Conservation (phyloP, 2,329 filamentous ascomycete genomes). For the Fusarium phyllophilum region DNA sequence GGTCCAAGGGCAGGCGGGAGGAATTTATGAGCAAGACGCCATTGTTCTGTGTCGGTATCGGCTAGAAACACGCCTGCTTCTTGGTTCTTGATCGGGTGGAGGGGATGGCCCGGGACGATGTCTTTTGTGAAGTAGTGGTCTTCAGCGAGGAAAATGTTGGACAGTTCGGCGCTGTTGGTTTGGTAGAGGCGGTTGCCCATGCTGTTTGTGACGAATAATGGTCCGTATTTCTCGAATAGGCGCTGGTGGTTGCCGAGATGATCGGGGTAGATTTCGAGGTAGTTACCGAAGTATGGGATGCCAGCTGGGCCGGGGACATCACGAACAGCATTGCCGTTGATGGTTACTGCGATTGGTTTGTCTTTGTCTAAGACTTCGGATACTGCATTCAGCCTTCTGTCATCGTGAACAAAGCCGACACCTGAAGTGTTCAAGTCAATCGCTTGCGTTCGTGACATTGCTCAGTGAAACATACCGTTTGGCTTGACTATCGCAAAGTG, state of each 20-base stretch:
- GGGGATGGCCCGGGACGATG: slow-evolving; percentile 61
- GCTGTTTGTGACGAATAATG: slow-evolving; percentile 61
- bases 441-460: accelerated
- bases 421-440: slow-evolving; percentile 40
- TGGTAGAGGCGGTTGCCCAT: slow-evolving; percentile 61
- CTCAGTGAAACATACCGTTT: slow-evolving; percentile 42
- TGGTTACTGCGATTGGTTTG: slow-evolving; percentile 52
- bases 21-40: slow-evolving; percentile 68
- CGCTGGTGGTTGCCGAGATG: slow-evolving; percentile 66
- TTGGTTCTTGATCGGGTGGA: slow-evolving; percentile 54
- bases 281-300: slow-evolving; percentile 61
- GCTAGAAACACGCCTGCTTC: slow-evolving; percentile 57
- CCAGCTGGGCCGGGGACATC: slow-evolving; percentile 61
- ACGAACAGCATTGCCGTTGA: slow-evolving; percentile 61
- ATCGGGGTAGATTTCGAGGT: slow-evolving; percentile 65
- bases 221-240: slow-evolving; percentile 63
- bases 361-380: slow-evolving; percentile 49
- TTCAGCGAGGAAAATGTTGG: slow-evolving; percentile 59
- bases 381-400: slow-evolving; percentile 41
- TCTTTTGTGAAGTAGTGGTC: slow-evolving; percentile 64
- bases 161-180: slow-evolving; percentile 60
- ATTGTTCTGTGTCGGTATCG: slow-evolving; percentile 62
- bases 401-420: slow-evolving; percentile 49
- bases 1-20: slow-evolving; percentile 67
- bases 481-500: slow-evolving; percentile 55